Base-by-base conservation (phyloP, 805 yeast genomes). In the Kockiozyma suomiensis region DNA sequence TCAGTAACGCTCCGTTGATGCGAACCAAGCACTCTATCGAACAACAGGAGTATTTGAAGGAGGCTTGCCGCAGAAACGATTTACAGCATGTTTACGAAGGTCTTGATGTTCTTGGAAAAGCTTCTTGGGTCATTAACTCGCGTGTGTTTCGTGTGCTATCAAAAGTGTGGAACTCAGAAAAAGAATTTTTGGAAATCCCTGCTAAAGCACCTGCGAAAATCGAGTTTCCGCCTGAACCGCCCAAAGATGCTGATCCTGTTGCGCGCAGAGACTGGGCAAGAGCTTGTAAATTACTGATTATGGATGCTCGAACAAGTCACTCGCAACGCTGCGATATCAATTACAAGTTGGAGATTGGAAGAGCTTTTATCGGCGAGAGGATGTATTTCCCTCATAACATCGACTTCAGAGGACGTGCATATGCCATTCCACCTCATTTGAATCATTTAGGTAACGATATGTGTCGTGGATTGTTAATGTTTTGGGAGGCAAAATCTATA, bases 271-370 rank as follows among this genome's bases (percentile, higher is more conserved):
- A 84, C 50, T 89, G 94, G 82, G 85, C 85, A 66, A 78, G 84
- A 28, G 73, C 78, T 50, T 83, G 88, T 58, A 85, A 84, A 57
- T 79, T 77, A 38, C 68, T 82, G 7, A 79, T 85, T 21, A 82
- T 84, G 64, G 85, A 83, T 45, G 85, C 85, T 61, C 82, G 88
- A 10, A 78, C 86, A 23, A 79, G 81, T 63, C 84, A 94, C 73
- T 92, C 98, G 0, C 88, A 86, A 72, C 83, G 99, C 73, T 94
- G 99, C 76, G 97, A 92, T 74, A 80, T 89, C 64, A 93, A 94
- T 72, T 94, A 94, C 73, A 94, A 90, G 72, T 76, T 94, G 54
- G 99, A 94, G 73, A 90, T 94, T 70, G 98, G 99, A 0, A 81
- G 98, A 65, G 97, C 97, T 0, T 90, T 87, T 74, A 75, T 87